Base-by-base conservation (phyloP, 345 rosid genomes). In the Arabidopsis arenosa region DNA sequence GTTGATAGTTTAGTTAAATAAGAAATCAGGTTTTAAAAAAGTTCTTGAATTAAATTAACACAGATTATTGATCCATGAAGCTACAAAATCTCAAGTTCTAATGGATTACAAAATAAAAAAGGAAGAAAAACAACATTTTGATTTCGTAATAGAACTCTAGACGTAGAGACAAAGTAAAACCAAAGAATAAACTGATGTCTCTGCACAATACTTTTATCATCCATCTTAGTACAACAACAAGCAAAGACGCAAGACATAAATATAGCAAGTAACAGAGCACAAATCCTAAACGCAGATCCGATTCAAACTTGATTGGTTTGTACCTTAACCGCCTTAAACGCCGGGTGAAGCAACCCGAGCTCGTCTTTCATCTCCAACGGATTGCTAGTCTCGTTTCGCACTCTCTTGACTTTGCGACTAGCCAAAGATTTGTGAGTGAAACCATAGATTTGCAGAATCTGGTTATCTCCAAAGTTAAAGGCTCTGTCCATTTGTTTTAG, bases 401-500 rank as follows among this genome's bases (percentile, higher is more conserved):
- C 84, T 75, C 86, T 76, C 80, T 84, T 87, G 11, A 87, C 89
- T 68, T 78, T 66, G 10, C 80, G 80, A 75, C 92, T 83, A 28
- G 81, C 84, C 81, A 85, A 72, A 18, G 85, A 81, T 74, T 78
- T 85, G 66, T 89, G 88, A 9, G 78, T 82, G 60, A 83, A 86
- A 17, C 93, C 96, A 78, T 90, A 90, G 49, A 89, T 88, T 79
- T 87, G 86, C 23, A 90, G 72, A 59, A 90, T 83, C 73, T 89
- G 93, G 73, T 86, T 87, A 41, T 90, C 96, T 6, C 85, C 96
- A 66, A 90, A 88, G 71, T 85, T 87, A 72, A 90, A 90, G 11
- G 96, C 93, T 48, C 90, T 84, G 47, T 90, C 96, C 93, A 90
- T 90, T 73, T 88, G 91, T 77, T 83, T 88, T 78, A 87, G 74